Evolutionary conservation across 1,139 yeast genomes (phyloP), one percentile per base, ranked within the genome.

Genomic region (Lodderomyces theae): DNA sequence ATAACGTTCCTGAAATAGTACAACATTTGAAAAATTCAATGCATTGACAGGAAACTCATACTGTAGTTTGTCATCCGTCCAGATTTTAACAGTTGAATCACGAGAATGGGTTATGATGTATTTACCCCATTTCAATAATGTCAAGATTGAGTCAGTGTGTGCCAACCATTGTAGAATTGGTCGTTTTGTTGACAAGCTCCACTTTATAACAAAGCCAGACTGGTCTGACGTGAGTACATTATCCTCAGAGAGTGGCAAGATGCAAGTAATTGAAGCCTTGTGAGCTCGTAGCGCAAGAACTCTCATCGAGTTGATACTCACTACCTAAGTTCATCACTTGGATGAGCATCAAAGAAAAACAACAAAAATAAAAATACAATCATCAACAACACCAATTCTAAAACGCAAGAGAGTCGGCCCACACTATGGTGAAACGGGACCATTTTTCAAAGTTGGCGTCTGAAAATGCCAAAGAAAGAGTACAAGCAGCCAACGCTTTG

Each of bases 371-470:
- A n/a, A n/a, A n/a, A n/a, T n/a, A n/a, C n/a, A n/a, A n/a, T n/a
- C n/a, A 32, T 28, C 18, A 28, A 28, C 31, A 28, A 26, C n/a
- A 6, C 31, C 8, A 13, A 3, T 6, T 25, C 16, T 23, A 12
- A 10, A 9, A 23, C 9, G 16, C 29, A n/a, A 4, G 4, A 25
- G 29, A 4, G 15, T 12, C n/a, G n/a, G n/a, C 15, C 29, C 17
- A 13, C 12, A 28, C 11, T 13, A 44, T 44, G 28, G 85, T 84
- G 6, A 78, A 81, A 54, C 78, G 75, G 57, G 96, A 89, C 54
- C 82, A 81, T 54, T 90, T 85, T 70, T 87, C 84, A 61, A 71
- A 75, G 39, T 70, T 90, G 37, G 89, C 90, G 1, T 84, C 95
- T 10, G 95, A 89, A 48, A 64, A 84, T 16, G 82, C 85, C 18